Evolutionary conservation across 345 rosid genomes (phyloP), one percentile per base, ranked within the genome.

Genomic region (Trapa incisa): DNA sequence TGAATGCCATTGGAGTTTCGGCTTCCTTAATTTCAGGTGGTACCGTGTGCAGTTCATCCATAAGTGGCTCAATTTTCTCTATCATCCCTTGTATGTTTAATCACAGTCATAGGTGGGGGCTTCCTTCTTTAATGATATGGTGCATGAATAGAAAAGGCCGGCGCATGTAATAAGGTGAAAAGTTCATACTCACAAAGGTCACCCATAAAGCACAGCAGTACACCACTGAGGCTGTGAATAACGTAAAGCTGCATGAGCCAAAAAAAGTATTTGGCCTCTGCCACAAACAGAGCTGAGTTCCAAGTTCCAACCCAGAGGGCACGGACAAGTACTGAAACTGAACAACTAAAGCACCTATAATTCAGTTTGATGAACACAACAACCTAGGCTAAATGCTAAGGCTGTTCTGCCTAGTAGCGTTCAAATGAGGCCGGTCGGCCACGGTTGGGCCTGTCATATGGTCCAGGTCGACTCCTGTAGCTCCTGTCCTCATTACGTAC

Each of bases 391-490:
- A 61, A 36, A 35, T 16, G 43, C 42, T 35, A 11, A 64, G 43
- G 64, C 45, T 3, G 6, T 8, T 41, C 47, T 22, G 29, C 29
- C 76, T 67, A 94, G 75, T 82, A 91, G 67, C 96, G 97, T 64
- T 89, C 99, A 17, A 83, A 91, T 45, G 96, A 78, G 50, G 96
- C 73, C 8, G 83, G 81, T 62, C 83, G 89, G 14, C 87, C 93
- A 70, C 91, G 74, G 78, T 83, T 73, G 4, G 96, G 89, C 45
- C 97, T 87, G 37, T 91, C 97, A 47, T 87, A 95, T 2, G 97
- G 99, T 45, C 80, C 86, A 3, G 84, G 73, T 72, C 93, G 83
- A 70, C 71, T 87, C 73, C 96, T 77, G 76, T 85, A 91, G 74
- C 83, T 81, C 77, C 96, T 84, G 48, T 82, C 89, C 32, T 87